These are phyloP conservation scores for Nigrospora oryzae DNA, from an alignment of 2,329 filamentous ascomycete species.

Conservation along the genomic window DNA sequence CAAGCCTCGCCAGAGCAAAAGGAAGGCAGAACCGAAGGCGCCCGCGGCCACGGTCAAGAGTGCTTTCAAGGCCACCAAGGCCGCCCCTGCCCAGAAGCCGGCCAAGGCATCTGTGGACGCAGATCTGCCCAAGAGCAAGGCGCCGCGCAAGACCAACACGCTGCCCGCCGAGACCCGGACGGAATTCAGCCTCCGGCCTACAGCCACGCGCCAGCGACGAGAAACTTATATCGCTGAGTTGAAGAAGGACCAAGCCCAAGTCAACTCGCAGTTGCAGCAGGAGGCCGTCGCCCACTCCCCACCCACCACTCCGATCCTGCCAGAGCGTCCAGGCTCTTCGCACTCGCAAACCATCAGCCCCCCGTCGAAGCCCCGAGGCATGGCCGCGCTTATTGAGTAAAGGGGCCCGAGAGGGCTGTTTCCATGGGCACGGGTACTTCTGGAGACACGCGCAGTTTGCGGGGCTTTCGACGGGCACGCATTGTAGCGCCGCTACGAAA, in stretches of 20 bases:
- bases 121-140: neutral
- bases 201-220: neutral
- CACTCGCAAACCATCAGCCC: constrained; percentile 9
- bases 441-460: neutral
- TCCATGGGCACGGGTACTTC: neutral
- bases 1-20: constrained; percentile 28
- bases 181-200: constrained; percentile 4
- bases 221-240: neutral
- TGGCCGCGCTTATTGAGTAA: constrained; percentile 4
- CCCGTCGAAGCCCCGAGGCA: constrained; percentile 3
- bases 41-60: constrained; percentile 18
- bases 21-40: constrained; percentile 32
- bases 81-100: constrained; percentile 6
- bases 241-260: constrained; percentile 4
- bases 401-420: neutral
- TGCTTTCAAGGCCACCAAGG: constrained; percentile 19
- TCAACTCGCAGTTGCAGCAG: constrained; percentile 6
- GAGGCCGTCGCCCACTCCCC: constrained; percentile 3
- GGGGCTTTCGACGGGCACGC: neutral
- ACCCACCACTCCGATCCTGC: constrained; percentile 16
- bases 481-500: neutral
- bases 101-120: constrained; percentile 11
- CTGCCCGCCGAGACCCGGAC: neutral
- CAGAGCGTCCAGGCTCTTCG: constrained; percentile 3
- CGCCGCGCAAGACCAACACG: neutral